Base-by-base conservation (phyloP, 306 rosid genomes). In the Acacia crassicarpa region DNA sequence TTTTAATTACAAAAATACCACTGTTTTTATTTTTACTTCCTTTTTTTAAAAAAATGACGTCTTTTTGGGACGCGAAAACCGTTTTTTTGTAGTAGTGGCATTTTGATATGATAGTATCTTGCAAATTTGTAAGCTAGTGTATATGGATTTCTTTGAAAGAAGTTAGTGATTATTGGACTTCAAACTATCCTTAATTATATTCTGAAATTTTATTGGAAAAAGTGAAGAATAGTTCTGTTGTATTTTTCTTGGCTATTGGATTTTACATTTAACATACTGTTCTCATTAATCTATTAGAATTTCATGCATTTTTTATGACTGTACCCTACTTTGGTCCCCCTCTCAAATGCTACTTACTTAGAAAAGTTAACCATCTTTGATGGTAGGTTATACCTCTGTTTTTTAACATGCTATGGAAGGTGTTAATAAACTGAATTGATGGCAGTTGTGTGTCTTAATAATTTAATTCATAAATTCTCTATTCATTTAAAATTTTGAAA, bases 131-230 rank as follows among this genome's bases (percentile, higher is more conserved):
- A 43, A 51, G 80, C 40, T 14, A n/a, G 54, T 83, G 67, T 74
- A 59, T 43, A 16, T 16, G 45, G 48, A 41, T 32, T 54, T 15
- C 19, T 43, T 20, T 11, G 30, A 68, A 74, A 80, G 27, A 25
- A 20, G 78, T 70, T 70, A 22, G 43, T 17, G 45, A 74, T 51
- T 71, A 33, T 17, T 13, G 65, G 33, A 56, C 70, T 17, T n/a
- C 41, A 38, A 38, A 38, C 41, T 27, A 17, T 30, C 45, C 45
- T 66, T 40, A 40, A 49, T 58, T 30, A 30, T 61, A 30, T 15
- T 65, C 5, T 76, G 16, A 49, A 53, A 63, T 81, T 81, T 70
- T 77, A 65, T 44, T 6, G 69, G 59, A 75, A 81, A 76, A 80
- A 45, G 40, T 35, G 48, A 78, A 77, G 27, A 45, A 45, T 9